Base-by-base conservation (phyloP, 1,284 basidiomycete genomes). In the Cutaneotrichosporon arboriforme region DNA sequence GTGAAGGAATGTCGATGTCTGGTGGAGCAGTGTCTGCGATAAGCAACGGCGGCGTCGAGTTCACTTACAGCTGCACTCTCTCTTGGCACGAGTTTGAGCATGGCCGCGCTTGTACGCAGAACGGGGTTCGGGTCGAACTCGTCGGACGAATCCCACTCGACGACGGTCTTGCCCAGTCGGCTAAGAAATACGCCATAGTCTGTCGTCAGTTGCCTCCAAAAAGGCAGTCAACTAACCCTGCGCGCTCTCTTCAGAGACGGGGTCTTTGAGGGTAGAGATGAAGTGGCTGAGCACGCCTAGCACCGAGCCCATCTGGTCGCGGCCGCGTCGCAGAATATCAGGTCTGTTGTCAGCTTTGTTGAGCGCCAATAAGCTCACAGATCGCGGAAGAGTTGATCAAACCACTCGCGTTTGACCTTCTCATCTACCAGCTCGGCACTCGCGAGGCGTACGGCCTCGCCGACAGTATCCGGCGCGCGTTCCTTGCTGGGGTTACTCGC, bases 91-190 rank as follows among this genome's bases (percentile, higher is more conserved):
- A 63, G 57, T 21, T 53, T 40, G 15, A 70, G 53, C 1, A 66
- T 17, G 0, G 17, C 18, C 20, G 8, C 52, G 51, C 45, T 61
- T 60, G 49, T 53, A 17, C 44, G 45, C 37, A 73, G 39, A 1
- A 63, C 44, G 0, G 63, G 58, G 37, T 70, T 66, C 10, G 70
- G 66, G 49, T 70, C 63, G 22, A 69, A 69, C 12, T 48, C 47
- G 5, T 61, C 58, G 1, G 48, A 35, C 4, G 56, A 38, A 44
- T 63, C 56, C 61, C 63, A 70, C 21, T 72, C 68, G 10, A 61
- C 61, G 2, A 67, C 58, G 23, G 65, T 63, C 53, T 69, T 70
- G 42, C 59, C 54, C 1, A 72, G 51, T 8, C 63, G 56, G n/a
- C 51, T 55, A 18, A 72, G 39, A 54, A 73, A 69, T 0, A 57